Evolutionary conservation across 2,329 filamentous ascomycete species (phyloP), one percentile per base, ranked within the genome.

Genomic region (Hypomyces rosellus): DNA sequence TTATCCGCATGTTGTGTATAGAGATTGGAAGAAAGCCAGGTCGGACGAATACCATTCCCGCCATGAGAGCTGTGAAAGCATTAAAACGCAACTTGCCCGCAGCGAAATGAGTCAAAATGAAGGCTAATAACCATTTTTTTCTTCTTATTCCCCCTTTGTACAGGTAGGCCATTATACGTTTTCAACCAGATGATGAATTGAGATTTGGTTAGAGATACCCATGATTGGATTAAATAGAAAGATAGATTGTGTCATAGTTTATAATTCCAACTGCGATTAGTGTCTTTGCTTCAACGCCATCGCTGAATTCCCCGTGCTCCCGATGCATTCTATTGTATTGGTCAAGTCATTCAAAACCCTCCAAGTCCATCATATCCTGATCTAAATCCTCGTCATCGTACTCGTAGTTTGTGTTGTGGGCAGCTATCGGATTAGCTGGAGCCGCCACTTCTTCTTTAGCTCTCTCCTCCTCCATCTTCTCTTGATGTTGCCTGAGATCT

Each of bases 1-100:
- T 99, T 65, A 84, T 95, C n/a, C 75, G 91, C 41, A 85, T 97
- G 74, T 70, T 97, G 45, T 95, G 95, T 40, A 75, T 92, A 33
- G 93, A 99, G 69, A 84, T 95, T 58, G 91, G 91, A 3, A 75
- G 92, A 55, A 76, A 76, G 57, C 78, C 82, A 5, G 91, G 92
- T 0, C 82, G 79, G 57, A 74, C 78, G 3, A 68, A 78, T 55
- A 76, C 79, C 1, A 59, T 86, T 44, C 75, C 75, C 1, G 73
- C 72, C 6, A 78, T 86, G 74, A 75, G 77, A 57, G 82, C 80
- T 11, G 67, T 75, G 7, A 86, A 85, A 65, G 63, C 66, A 6
- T 62, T 67, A 2, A 79, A 75, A 61, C 66, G 72, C 36, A 49
- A 65, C 38, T 50, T 62, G 48, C 45, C 53, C 25, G 37, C 42